Evolutionary conservation across 1,284 basidiomycete genomes (phyloP).

Genomic region (Boletus semigastroideus): DNA sequence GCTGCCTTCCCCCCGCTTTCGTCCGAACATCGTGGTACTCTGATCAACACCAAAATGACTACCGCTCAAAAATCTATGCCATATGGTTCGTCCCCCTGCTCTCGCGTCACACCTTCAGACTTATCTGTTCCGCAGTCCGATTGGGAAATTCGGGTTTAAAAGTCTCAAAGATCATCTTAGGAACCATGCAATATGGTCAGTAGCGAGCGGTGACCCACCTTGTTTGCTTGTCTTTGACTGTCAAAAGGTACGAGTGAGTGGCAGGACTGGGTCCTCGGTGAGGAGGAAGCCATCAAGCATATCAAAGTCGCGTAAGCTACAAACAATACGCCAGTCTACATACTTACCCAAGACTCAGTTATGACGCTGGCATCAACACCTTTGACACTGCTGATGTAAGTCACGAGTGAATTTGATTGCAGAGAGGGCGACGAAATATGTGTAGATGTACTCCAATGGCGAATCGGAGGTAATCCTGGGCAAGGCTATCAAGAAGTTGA

Average conservation of each 20-base stretch:
- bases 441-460: background rate
- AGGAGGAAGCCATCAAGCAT: background rate
- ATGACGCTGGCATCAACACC: background rate
- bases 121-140: background rate
- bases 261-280: background rate
- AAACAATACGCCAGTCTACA: background rate
- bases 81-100: background rate
- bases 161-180: background rate
- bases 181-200: conserved; percentile 2
- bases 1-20: background rate
- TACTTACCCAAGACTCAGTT: background rate
- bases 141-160: background rate
- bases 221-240: background rate
- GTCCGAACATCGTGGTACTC: no score
- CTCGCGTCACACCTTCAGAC: background rate
- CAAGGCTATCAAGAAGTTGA: background rate
- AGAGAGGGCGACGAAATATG: background rate
- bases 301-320: background rate
- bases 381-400: background rate
- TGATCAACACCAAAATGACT: background rate
- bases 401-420: background rate
- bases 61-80: background rate
- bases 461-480: background rate
- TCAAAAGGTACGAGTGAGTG: background rate
- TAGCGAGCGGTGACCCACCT: background rate